Conservation (phyloP, 192 early-diverging fungal species). For the Mortierella hygrophila region DNA sequence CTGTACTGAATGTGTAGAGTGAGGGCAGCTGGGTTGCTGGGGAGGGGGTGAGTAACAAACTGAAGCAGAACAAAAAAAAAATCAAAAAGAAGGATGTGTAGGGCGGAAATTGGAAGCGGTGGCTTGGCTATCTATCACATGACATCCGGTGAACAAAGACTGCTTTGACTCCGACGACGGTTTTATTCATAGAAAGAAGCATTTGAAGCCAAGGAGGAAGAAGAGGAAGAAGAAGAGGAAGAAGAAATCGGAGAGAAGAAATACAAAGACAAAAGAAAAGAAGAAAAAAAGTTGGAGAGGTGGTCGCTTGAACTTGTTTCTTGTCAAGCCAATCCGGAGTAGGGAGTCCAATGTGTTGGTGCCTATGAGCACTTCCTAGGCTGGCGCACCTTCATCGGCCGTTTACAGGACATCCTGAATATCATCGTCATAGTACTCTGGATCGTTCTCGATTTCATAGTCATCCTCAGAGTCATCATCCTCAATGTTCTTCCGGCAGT, state of each 20-base stretch:
- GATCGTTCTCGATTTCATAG: constrained; percentile 31
- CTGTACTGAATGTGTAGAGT: constrained; percentile 14
- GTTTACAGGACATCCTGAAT: constrained; percentile 42
- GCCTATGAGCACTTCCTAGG: not conserved
- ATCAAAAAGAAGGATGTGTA: not conserved
- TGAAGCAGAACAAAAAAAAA: constrained; percentile 19
- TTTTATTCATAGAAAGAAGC: no score
- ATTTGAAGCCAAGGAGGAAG: not conserved
- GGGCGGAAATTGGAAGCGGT: not conserved
- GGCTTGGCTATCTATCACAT: constrained; percentile 33
- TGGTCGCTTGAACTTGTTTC: not conserved
- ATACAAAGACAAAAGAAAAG: not conserved
- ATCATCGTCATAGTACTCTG: constrained; percentile 31
- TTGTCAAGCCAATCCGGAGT: not conserved
- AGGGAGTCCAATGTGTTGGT: not conserved
- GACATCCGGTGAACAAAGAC: not conserved
- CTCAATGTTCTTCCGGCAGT: constrained; percentile 36
- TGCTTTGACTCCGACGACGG: not conserved
- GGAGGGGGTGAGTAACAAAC: constrained; percentile 23
- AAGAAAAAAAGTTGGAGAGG: not conserved
- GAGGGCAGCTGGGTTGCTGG: constrained; percentile 26
- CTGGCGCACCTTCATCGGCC: not conserved
- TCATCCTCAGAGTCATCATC: constrained; percentile 47
- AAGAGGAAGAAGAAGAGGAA: not conserved
- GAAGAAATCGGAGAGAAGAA: not conserved